Base-by-base conservation (phyloP, 192 early-diverging fungal species). In the Linnemannia zychae region DNA sequence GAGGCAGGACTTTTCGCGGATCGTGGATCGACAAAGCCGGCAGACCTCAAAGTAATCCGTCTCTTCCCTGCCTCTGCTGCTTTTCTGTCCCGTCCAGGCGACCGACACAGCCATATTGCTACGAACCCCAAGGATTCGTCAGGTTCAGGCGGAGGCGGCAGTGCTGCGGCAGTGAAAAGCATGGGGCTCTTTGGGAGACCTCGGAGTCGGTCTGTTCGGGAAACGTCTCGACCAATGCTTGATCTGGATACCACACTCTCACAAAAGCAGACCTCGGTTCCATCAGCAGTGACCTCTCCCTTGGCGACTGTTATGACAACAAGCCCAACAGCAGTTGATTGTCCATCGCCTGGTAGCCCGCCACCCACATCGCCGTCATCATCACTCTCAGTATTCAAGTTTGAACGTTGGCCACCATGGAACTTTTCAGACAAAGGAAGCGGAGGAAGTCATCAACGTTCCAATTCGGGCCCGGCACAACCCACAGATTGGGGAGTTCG, bases 1-100 rank as follows among this genome's bases (percentile, higher is more conserved):
- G 40, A 79, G 11, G 83, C 77, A n/a, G 83, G 77, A 46, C 71
- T 85, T 18, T 85, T 76, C 53, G 68, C 77, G 15, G 83, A 84
- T 28, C 76, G 76, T 16, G 77, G 46, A 16, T 74, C 82, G 18
- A 79, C 40, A 18, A 67, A 71, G 24, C 72, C 47, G n/a, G 20
- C 52, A 36, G 82, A 85, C 69, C 72, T 79, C 47, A 79, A 79
- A 15, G 82, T 79, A 3, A 69, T 85, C 4, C 77, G 72, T 33
- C 74, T 78, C 72, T 52, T 66, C 33, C 77, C 82, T 3, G 67
- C 50, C 5, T 72, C 81, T 7, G n/a, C 75, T 9, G 15, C 73
- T 28, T 63, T 63, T 63, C 28, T 63, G 13, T 63, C 57, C 31
- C 57, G 57, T 31, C 12, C 28, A 33, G 13, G 31, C 34, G 47